Base-by-base conservation (phyloP, 169 alveolate genomes). In the Plasmodium gaboni region DNA sequence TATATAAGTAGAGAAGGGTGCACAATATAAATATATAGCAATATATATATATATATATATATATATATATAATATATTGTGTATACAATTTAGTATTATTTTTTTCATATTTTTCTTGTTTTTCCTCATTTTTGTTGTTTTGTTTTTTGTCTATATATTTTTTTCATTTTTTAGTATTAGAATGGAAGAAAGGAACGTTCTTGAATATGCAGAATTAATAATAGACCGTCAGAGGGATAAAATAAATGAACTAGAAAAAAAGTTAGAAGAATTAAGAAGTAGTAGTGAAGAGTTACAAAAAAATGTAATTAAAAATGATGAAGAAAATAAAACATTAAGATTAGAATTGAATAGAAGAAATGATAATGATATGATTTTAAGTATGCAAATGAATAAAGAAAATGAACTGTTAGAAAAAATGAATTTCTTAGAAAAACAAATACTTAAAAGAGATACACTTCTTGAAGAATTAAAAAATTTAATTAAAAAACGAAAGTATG, bases 201-300 rank as follows among this genome's bases (percentile, higher is more conserved):
- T 85, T 4, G 92, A 85, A 17, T 85, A 85, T 69, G 92, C 92
- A n/a, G 92, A 85, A 85, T 86, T 85, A 8, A 85, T 85, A 59
- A 85, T 85, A 42, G 92, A 85, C 83, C 60, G 92, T 12, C 92
- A 85, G 24, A 69, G 92, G 44, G 92, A 85, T 46, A 85, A 85
- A 48, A 85, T 85, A 38, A 85, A 85, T 50, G 92, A 85, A 19
- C 24, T 85, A 51, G 92, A 85, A 73, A 85, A 85, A 55, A 60
- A 85, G 55, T 42, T 85, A 32, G 2, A 59, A 12, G 92, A 85
- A 73, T 22, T 70, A 65, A 71, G 71, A 42, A 85, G 74, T 53
- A 57, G 51, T 12, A 85, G 74, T 28, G 92, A 85, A 60, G 92
- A 70, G 68, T 64, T 85, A 53, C 92, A 85, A 85, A 85, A 71